These are phyloP conservation scores for Corymbia calophylla DNA, from an alignment of 441 rosid species.

Conservation along the genomic window DNA sequence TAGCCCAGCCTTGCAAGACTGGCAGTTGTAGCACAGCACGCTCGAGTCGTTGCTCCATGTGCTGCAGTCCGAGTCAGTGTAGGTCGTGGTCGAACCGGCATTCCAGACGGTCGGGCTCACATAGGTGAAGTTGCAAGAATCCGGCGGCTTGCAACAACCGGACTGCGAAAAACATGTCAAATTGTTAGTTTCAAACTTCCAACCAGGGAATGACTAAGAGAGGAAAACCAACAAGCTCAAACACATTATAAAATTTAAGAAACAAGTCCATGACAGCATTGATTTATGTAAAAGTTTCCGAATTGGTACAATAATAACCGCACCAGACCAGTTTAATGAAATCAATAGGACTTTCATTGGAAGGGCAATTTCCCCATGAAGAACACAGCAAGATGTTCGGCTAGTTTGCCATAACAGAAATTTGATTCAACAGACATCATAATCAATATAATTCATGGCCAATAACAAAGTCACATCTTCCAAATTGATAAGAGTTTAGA, in stretches of 20 bases:
- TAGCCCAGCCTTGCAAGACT: slow-evolving; percentile 84
- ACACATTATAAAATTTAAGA: neutral
- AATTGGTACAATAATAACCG: neutral
- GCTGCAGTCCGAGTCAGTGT: slow-evolving; percentile 42
- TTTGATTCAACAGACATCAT: neutral
- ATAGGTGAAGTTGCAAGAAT: slow-evolving; percentile 51
- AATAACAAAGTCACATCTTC: neutral
- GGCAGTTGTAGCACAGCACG: slow-evolving; percentile 59
- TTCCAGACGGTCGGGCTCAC: slow-evolving; percentile 51
- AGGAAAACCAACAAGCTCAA: neutral
- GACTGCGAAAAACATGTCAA: neutral
- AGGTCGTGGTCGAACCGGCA: neutral
- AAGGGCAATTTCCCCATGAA: neutral
- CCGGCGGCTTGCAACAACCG: slow-evolving; percentile 80
- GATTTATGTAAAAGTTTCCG: neutral
- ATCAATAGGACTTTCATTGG: neutral
- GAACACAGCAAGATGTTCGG: neutral
- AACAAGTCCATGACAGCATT: neutral
- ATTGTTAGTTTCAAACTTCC: neutral
- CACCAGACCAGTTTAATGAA: neutral
- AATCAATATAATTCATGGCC: neutral
- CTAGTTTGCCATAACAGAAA: neutral
- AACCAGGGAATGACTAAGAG: neutral
- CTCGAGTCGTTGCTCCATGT: slow-evolving; percentile 27
- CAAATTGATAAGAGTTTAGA: neutral